Evolutionary conservation across 2,329 filamentous ascomycete genomes (phyloP).

Genomic region (Teratosphaeria destructans): DNA sequence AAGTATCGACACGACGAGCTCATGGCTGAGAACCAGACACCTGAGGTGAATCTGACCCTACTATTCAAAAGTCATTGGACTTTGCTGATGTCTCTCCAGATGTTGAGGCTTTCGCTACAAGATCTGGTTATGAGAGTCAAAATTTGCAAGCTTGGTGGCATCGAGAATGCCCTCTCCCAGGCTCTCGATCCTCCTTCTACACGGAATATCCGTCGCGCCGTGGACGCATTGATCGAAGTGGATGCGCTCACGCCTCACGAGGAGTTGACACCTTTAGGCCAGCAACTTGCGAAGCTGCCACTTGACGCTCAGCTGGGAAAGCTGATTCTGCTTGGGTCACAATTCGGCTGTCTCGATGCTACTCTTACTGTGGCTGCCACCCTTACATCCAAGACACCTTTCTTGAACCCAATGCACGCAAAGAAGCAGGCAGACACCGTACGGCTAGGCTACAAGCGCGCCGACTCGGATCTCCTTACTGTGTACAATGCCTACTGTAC

Average conservation of each 20-base stretch:
- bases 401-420: conserved; percentile 75
- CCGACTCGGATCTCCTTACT: conserved; percentile 85
- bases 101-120: conserved; percentile 86
- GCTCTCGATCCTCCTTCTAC: conserved; percentile 82
- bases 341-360: conserved; percentile 88
- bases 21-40: conserved; percentile 87
- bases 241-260: conserved; percentile 73
- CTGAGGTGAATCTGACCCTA: conserved; percentile 43
- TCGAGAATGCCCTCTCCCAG: conserved; percentile 78
- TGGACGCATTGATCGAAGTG: conserved; percentile 88
- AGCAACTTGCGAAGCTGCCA: conserved; percentile 77
- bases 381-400: conserved; percentile 88
- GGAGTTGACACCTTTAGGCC: conserved; percentile 75
- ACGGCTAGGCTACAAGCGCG: conserved; percentile 65
- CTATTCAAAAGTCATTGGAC: neutral
- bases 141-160: conserved; percentile 89
- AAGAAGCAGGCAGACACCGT: conserved; percentile 72
- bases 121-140: conserved; percentile 94
- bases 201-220: conserved; percentile 85
- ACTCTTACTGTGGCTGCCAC: conserved; percentile 86
- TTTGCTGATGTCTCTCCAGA: conserved; percentile 28
- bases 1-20: conserved; percentile 73
- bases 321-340: conserved; percentile 71
- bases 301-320: conserved; percentile 93
- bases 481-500: conserved; percentile 86